Evolutionary conservation across 1,284 basidiomycete genomes (phyloP), one percentile per base, ranked within the genome.

Genomic region (Peniophora sp.): DNA sequence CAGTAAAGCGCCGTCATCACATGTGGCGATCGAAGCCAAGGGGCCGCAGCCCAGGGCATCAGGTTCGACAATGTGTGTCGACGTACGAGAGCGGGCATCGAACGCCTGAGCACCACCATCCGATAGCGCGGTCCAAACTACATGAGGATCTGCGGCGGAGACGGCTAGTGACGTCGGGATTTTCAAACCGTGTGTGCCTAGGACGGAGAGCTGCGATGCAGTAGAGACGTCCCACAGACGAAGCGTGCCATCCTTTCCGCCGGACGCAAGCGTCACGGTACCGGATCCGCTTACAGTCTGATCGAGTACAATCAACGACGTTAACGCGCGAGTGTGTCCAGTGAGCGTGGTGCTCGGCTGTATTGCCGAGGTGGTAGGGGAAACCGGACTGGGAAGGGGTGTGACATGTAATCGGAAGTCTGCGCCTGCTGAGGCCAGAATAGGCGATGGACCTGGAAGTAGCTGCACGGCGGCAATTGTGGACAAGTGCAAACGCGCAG

Each of bases 181-280:
- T 49, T 60, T 57, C 17, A 62, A 61, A n/a, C 61, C 58, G 3
- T 62, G 65, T 43, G 69, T 61, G 3, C 60, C 53, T n/a, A 77
- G 53, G 11, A 69, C 65, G 56, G 72, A 65, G 43, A 79, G 73
- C 59, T 78, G 73, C 32, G 65, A 64, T 11, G 73, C 79, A 3
- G 72, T 69, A 2, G 78, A 72, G 2, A 91, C 80, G 58, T 92
- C 85, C 89, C 89, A 94, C 3, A 89, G 67, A 24, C 84, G 73
- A 19, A 91, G 63, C 0, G 82, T 84, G 2, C 81, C 79, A 61
- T 93, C 90, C 51, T 79, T 75, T 3, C 79, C 77, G 0, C 69
- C 64, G 2, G 78, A 81, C 1, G 52, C 24, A 16, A n/a, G n/a
- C 66, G 56, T 83, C 81, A 25, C 78, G 72, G 0, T 89, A 85